These are phyloP conservation scores for Malus asiatica DNA, from an alignment of 306 rosid genomes.

Conservation along the genomic window DNA sequence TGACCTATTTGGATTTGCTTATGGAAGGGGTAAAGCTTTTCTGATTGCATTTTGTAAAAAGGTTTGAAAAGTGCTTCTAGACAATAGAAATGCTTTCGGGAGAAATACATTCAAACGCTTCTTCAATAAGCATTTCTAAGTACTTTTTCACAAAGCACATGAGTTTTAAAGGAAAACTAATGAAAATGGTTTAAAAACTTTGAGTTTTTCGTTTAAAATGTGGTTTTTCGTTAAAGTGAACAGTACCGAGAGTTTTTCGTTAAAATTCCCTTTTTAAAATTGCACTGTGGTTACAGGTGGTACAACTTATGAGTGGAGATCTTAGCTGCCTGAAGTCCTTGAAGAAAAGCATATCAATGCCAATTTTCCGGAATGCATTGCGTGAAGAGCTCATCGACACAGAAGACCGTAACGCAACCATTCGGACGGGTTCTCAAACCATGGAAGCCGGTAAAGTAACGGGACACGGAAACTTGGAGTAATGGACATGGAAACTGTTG, in stretches of 20 bases:
- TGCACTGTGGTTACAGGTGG: conserved; percentile 38
- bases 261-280: neutral
- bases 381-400: conserved; percentile 44
- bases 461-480: neutral
- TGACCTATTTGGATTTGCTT: neutral
- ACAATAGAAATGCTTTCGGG: neutral
- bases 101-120: neutral
- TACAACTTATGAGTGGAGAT: conserved; percentile 65
- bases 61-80: neutral
- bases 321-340: conserved; percentile 60
- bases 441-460: neutral
- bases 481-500: neutral
- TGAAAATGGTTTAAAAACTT: no score
- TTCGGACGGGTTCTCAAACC: neutral
- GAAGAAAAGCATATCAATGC: conserved; percentile 43
- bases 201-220: no score
- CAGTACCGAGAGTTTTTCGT: no score
- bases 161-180: neutral
- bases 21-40: neutral
- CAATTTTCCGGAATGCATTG: conserved; percentile 55
- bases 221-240: no score
- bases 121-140: neutral
- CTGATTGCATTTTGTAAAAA: no score
- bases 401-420: conserved; percentile 19
- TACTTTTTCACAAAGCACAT: neutral